Percentiles rank a stretch among this genome's conserved stretches.
These are phyloP conservation scores for Podospora bellae-mahoneyi DNA, from an alignment of 495 filamentous ascomycete species.

Conservation along the genomic window DNA sequence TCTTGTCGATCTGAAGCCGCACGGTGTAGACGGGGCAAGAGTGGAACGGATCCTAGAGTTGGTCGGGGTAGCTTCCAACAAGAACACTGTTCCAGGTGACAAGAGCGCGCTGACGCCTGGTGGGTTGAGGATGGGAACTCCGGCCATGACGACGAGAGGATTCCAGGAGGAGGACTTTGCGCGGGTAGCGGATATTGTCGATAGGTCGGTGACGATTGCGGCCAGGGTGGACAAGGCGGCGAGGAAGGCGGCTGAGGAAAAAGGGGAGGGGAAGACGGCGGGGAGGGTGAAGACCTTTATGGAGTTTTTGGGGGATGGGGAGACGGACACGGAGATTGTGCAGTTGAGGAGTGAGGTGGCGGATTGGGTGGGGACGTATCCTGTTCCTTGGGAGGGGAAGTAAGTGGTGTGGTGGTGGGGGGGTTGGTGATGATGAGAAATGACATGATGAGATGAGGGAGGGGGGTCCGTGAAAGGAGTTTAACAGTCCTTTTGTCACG, in stretches of 20 bases:
- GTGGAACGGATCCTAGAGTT: slow-evolving; percentile 94
- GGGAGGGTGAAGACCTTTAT: slow-evolving; percentile 79
- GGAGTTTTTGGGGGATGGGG: slow-evolving; percentile 76
- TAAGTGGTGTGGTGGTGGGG: neutral
- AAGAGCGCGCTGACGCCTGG: slow-evolving; percentile 88
- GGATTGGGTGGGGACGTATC: slow-evolving; percentile 93
- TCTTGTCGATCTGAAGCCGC: slow-evolving; percentile 90
- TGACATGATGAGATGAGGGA: neutral
- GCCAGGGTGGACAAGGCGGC: slow-evolving; percentile 78
- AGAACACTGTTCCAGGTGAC: slow-evolving; percentile 97
- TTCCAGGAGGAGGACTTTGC: slow-evolving; percentile 84
- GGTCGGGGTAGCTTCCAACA: slow-evolving; percentile 93
- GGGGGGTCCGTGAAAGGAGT: neutral
- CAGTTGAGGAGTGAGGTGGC: slow-evolving; percentile 84
- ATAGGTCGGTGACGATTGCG: slow-evolving; percentile 82
- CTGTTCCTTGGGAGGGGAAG: slow-evolving; percentile 67
- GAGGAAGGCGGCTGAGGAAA: slow-evolving; percentile 68
- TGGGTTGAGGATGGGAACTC: slow-evolving; percentile 87
- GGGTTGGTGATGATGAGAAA: slow-evolving; percentile 4
- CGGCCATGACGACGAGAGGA: slow-evolving; percentile 95
- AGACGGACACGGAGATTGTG: slow-evolving; percentile 80
- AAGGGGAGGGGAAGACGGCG: slow-evolving; percentile 70
- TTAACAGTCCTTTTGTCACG: neutral
- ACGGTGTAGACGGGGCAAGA: slow-evolving; percentile 82
- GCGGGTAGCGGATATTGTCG: slow-evolving; percentile 89